Conservation (phyloP, 2,329 filamentous ascomycete species). For the Trichoderma afroharzianum region DNA sequence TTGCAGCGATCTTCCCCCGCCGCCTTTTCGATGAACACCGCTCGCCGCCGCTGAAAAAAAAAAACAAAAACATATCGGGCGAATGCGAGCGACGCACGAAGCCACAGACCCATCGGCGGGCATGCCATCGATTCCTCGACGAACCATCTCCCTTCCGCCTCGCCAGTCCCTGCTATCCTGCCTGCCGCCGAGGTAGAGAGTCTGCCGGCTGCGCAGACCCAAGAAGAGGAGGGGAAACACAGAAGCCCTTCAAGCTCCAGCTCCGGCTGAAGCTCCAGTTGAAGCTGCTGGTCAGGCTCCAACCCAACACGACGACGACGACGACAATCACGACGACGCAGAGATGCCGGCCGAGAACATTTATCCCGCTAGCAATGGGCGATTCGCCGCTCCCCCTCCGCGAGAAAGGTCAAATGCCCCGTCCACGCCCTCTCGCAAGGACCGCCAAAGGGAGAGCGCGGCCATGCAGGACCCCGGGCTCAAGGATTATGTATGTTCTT, state of each 20-base stretch:
- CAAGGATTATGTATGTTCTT: constrained; percentile 69
- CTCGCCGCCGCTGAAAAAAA: neutral
- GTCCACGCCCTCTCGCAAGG: constrained; percentile 61
- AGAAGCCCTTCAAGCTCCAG: neutral
- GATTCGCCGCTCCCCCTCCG: constrained; percentile 37
- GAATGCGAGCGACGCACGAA: constrained; percentile 19
- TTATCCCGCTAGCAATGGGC: constrained; percentile 44
- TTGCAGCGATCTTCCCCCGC: constrained; percentile 7
- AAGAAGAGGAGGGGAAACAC: neutral
- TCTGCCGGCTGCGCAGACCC: neutral
- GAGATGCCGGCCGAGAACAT: constrained; percentile 34
- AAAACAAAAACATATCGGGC: constrained; percentile 7
- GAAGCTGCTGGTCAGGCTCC: neutral
- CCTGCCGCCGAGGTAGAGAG: constrained; percentile 6
- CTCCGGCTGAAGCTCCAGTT: neutral
- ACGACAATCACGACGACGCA: neutral
- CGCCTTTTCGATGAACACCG: constrained; percentile 13
- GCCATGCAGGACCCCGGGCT: constrained; percentile 72
- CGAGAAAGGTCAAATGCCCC: constrained; percentile 40
- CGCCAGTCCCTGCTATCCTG: constrained; percentile 2
- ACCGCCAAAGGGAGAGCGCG: constrained; percentile 58
- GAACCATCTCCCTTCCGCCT: constrained; percentile 9
- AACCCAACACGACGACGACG: neutral
- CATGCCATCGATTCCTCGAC: constrained; percentile 20
- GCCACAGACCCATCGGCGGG: constrained; percentile 17